Conservation (phyloP, 2,329 filamentous ascomycete species). For the Paecilomyces sp. region DNA sequence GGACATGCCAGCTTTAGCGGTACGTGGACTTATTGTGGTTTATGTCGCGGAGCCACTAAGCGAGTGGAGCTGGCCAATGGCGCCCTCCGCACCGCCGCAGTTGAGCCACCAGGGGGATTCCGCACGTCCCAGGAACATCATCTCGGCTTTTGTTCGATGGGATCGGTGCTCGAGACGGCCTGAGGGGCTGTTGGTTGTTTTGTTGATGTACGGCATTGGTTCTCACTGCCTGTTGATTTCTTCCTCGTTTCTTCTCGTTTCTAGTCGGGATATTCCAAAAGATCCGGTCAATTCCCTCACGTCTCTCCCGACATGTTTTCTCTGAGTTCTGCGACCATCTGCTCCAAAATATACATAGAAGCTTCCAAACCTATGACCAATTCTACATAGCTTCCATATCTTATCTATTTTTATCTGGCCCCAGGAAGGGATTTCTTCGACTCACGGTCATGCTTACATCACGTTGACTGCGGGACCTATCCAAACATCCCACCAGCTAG, state of each 20-base stretch:
- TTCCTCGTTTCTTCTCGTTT: background rate
- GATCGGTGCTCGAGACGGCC: background rate
- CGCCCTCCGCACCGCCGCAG: constrained; percentile 8
- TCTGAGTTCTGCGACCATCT: background rate
- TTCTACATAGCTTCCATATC: background rate
- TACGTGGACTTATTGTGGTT: constrained; percentile 33
- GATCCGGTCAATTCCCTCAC: background rate
- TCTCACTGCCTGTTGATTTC: background rate
- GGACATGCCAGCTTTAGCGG: constrained; percentile 24
- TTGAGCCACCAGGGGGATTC: constrained; percentile 13
- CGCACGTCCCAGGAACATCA: constrained; percentile 2
- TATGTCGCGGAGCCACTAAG: constrained; percentile 17
- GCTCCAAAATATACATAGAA: background rate
- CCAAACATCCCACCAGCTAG: background rate
- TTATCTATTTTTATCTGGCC: background rate
- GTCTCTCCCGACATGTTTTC: background rate
- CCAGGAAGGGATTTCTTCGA: background rate
- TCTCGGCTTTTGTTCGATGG: background rate
- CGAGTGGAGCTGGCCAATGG: constrained; percentile 25
- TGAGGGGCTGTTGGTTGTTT: background rate
- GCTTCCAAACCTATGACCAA: background rate
- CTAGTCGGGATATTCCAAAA: background rate
- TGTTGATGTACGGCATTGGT: background rate
- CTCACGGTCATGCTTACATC: background rate
- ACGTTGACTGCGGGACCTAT: background rate